Evolutionary conservation across 2,329 filamentous ascomycete genomes (phyloP).

Genomic region (Cladophialophora bantiana): DNA sequence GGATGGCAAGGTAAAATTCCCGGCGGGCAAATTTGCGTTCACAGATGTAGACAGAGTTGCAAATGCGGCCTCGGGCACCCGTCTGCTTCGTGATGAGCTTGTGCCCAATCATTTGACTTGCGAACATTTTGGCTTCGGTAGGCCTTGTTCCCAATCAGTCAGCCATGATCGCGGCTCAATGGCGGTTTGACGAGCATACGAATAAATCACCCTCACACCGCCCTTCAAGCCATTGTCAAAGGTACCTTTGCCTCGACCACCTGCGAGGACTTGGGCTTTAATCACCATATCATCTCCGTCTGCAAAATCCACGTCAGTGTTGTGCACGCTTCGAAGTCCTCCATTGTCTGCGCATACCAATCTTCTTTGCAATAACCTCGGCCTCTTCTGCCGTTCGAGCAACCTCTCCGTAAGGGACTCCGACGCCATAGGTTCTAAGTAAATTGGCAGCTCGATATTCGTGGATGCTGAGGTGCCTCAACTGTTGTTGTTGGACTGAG

Average conservation of each 20-base stretch:
- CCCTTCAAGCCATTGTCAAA: conserved; percentile 99
- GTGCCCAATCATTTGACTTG: conserved; percentile 99
- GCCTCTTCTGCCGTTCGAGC: conserved; percentile 85
- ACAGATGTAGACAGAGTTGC: conserved; percentile 98
- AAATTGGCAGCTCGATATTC: conserved; percentile 97
- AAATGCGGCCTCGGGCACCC: conserved; percentile 88
- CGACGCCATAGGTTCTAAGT: conserved; percentile 90
- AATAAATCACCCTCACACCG: conserved; percentile 98
- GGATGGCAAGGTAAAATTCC: conserved; percentile 98
- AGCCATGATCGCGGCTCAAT: neutral
- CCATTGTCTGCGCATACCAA: conserved; percentile 63
- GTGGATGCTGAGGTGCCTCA: conserved; percentile 91
- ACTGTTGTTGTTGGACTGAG: conserved; percentile 79
- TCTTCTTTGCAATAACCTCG: conserved; percentile 86
- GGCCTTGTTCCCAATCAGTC: conserved; percentile 58
- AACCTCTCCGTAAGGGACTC: conserved; percentile 87
- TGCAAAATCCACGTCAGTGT: conserved; percentile 39
- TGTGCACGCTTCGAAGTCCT: neutral
- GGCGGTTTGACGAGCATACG: conserved; percentile 57
- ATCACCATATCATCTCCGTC: conserved; percentile 95
- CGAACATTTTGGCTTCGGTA: conserved; percentile 94
- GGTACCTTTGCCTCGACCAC: conserved; percentile 94
- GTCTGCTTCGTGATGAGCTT: conserved; percentile 99
- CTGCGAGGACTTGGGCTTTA: conserved; percentile 98
- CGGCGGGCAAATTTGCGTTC: conserved; percentile 99